phyloP scores from a whole-genome alignment of 2,329 filamentous ascomycete species.

The Ophiostoma populinum region DNA sequence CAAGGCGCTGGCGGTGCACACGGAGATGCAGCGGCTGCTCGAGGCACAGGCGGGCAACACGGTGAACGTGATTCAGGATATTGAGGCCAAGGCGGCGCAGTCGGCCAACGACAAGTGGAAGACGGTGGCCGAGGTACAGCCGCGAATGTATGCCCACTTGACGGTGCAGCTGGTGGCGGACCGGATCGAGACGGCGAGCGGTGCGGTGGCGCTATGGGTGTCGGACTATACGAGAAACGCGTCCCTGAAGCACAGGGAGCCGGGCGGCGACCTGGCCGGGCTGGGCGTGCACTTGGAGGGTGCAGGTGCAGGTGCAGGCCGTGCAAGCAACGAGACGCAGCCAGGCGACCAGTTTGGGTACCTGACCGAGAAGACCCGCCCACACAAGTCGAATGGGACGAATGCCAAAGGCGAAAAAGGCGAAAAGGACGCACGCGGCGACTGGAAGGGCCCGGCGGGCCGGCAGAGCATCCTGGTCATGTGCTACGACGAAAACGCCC shows the following conservation, averaged over 20 bases:
- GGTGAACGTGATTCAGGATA: no score
- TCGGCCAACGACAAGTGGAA: no score
- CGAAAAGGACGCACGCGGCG: slow-evolving; percentile 1
- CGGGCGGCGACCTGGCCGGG: slow-evolving; percentile 10
- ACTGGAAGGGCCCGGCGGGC: slow-evolving; percentile 61
- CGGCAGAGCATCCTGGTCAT: slow-evolving; percentile 54
- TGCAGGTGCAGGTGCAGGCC: no score
- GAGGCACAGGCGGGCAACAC: no score
- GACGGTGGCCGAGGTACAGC: no score
- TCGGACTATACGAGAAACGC: slow-evolving; percentile 68
- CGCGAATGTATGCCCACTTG: neutral
- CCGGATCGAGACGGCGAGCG: neutral
- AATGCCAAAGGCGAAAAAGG: neutral
- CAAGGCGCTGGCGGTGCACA: no score
- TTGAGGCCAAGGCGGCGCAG: no score
- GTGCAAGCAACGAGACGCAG: no score
- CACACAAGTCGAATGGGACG: no score
- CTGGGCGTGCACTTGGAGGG: no score
- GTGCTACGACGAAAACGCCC: slow-evolving; percentile 50
- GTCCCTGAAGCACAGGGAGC: slow-evolving; percentile 36
- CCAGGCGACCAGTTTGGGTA: slow-evolving; percentile 34
- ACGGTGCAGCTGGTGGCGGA: neutral
- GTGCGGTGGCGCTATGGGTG: slow-evolving; percentile 32
- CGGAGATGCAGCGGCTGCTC: no score
- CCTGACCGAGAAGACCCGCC: slow-evolving; percentile 17